phyloP scores from a whole-genome alignment of 371 early-diverging fungal species.

The Apophysomyces trapeziformis region DNA sequence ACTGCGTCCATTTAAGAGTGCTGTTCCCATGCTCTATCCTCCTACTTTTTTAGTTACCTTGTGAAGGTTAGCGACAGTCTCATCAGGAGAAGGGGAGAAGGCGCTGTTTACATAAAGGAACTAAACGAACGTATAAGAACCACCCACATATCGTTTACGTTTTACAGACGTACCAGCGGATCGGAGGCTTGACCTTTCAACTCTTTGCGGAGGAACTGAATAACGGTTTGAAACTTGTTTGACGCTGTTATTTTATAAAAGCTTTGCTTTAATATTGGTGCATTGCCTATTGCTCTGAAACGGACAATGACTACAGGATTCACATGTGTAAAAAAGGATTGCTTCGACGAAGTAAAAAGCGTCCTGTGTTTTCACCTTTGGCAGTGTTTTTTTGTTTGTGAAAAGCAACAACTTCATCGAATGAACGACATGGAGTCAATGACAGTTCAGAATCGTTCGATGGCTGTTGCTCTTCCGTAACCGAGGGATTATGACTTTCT shows the following conservation, averaged over 20 bases:
- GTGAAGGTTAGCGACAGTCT: conserved; percentile 78
- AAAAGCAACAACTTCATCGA: conserved; percentile 39
- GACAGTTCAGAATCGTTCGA: neutral
- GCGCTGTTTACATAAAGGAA: conserved; percentile 92
- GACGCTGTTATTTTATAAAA: conserved; percentile 84
- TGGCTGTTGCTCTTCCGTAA: neutral
- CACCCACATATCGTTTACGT: too few relatives aligned
- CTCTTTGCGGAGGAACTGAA: conserved; percentile 83
- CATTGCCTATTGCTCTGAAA: conserved; percentile 88
- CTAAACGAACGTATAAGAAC: conserved; percentile 35
- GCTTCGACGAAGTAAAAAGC: neutral
- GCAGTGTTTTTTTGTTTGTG: conserved; percentile 48
- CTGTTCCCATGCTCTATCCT: neutral
- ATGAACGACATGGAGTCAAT: neutral
- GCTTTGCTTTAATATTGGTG: conserved; percentile 88
- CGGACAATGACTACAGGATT: conserved; percentile 76
- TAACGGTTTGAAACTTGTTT: conserved; percentile 83
- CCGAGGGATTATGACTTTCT: neutral
- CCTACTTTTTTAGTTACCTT: conserved; percentile 56
- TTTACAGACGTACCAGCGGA: conserved; percentile 64
- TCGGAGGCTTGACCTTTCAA: conserved; percentile 77
- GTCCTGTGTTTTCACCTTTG: conserved; percentile 37
- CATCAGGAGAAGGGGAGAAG: conserved; percentile 95
- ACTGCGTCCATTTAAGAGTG: conserved; percentile 42
- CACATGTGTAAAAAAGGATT: neutral